Evolutionary conservation across 2,329 filamentous ascomycete genomes (phyloP).

Genomic region (Colletotrichum navitas): DNA sequence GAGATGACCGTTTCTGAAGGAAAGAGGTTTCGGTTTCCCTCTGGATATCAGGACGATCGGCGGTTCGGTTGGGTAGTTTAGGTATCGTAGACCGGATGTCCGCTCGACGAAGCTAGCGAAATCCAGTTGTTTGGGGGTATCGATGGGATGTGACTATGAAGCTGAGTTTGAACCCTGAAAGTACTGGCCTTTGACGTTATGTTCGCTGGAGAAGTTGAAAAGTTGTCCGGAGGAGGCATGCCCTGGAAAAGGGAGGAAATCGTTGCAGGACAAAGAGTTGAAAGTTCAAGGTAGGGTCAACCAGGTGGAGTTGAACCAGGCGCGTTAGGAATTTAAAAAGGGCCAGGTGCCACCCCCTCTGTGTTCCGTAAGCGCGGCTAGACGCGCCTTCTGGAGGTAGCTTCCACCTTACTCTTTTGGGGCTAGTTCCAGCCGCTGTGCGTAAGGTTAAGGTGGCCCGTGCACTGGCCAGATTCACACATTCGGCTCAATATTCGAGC

Average conservation of each 20-base stretch:
- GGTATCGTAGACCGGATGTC: constrained; percentile 13
- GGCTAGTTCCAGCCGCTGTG: constrained; percentile 18
- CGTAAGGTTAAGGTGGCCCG: constrained; percentile 38
- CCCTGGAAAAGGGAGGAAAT: neutral
- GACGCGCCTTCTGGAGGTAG: constrained; percentile 25
- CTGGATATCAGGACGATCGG: neutral
- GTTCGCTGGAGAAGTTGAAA: neutral
- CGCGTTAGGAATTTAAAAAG: constrained; percentile 41
- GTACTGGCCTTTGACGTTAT: neutral
- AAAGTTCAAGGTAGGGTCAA: constrained; percentile 6
- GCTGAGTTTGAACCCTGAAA: neutral
- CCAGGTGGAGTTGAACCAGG: constrained; percentile 30
- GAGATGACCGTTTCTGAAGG: no score
- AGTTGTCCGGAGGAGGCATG: neutral
- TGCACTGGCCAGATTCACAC: constrained; percentile 45
- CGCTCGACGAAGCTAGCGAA: constrained; percentile 4
- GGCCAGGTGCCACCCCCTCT: constrained; percentile 32
- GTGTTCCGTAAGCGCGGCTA: constrained; percentile 30
- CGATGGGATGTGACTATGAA: neutral
- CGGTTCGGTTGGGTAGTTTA: neutral
- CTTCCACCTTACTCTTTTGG: constrained; percentile 18
- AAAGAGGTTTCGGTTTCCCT: neutral
- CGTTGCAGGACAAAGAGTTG: constrained; percentile 23
- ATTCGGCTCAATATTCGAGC: constrained; percentile 43
- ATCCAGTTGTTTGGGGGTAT: constrained; percentile 2